phyloP scores from a whole-genome alignment of 148 eudicot genomes.

The Chenopodium formosanum region DNA sequence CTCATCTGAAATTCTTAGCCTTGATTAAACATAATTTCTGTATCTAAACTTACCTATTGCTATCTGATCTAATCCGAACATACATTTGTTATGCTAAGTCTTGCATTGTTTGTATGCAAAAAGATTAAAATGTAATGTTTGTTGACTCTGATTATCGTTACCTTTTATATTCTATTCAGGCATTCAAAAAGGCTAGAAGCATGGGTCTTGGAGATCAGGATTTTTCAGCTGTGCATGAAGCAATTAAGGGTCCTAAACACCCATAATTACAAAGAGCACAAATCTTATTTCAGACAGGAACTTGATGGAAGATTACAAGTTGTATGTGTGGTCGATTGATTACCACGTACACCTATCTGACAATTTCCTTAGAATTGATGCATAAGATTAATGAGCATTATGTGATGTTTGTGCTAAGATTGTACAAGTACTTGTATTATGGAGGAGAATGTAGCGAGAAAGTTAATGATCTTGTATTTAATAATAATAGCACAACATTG shows the following conservation, averaged over 20 bases:
- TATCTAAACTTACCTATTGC: too few relatives aligned
- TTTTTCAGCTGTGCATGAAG: conserved; percentile 90
- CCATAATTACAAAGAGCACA: conserved; percentile 30
- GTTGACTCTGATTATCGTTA: not conserved
- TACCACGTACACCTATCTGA: not conserved
- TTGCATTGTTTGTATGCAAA: not conserved
- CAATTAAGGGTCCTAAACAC: conserved; percentile 45
- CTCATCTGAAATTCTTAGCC: not conserved
- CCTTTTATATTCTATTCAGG: conserved; percentile 38
- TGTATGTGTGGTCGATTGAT: not conserved
- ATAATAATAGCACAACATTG: not conserved
- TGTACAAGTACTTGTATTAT: not conserved
- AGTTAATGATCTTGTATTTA: not conserved
- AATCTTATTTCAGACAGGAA: not conserved
- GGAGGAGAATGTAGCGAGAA: not conserved
- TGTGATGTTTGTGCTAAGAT: not conserved
- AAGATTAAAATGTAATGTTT: not conserved
- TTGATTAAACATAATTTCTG: too few relatives aligned
- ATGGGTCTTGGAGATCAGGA: conserved; percentile 88
- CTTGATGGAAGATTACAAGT: not conserved
- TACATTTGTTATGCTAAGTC: not conserved
- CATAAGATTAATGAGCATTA: not conserved
- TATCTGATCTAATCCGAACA: not conserved
- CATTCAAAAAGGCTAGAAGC: conserved; percentile 87
- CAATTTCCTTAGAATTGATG: not conserved